Conservation (phyloP, 768 basidiomycete species). For the Auricularia auricula-judae region DNA sequence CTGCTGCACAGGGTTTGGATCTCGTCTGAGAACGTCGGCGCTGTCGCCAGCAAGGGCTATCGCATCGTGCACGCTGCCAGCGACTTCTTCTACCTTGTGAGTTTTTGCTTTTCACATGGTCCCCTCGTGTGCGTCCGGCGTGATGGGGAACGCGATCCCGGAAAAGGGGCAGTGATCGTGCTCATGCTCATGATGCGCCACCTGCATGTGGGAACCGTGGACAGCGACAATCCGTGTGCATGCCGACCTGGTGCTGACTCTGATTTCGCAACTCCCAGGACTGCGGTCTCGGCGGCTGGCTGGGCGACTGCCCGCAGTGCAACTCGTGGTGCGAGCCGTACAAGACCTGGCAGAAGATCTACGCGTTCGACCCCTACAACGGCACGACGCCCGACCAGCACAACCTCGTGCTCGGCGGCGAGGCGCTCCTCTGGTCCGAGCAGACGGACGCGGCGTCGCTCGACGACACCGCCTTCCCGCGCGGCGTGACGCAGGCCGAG, state of each 20-base stretch:
- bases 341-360: conserved; percentile 73
- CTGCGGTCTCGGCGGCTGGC: conserved; percentile 64
- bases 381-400: conserved; percentile 37
- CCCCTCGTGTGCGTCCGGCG: too few relatives aligned
- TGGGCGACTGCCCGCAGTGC: conserved; percentile 40
- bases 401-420: conserved; percentile 55
- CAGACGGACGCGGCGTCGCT: conserved; percentile 60
- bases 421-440: conserved; percentile 53
- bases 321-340: conserved; percentile 61
- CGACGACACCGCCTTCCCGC: conserved; percentile 62
- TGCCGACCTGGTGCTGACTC: not conserved
- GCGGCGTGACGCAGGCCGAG: conserved; percentile 62
- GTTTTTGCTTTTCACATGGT: conserved; percentile 12
- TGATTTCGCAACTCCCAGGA: conserved; percentile 26
- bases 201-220: not conserved
- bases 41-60: conserved; percentile 51
- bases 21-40: conserved; percentile 45
- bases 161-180: too few relatives aligned
- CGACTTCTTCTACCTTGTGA: conserved; percentile 67
- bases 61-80: conserved; percentile 57
- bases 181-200: not conserved
- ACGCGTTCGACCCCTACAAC: conserved; percentile 62
- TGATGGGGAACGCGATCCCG: too few relatives aligned
- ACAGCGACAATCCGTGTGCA: not conserved
- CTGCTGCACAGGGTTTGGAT: conserved; percentile 51